phyloP scores from a whole-genome alignment of 371 early-diverging fungal species.

The Mucor velutinosus region DNA sequence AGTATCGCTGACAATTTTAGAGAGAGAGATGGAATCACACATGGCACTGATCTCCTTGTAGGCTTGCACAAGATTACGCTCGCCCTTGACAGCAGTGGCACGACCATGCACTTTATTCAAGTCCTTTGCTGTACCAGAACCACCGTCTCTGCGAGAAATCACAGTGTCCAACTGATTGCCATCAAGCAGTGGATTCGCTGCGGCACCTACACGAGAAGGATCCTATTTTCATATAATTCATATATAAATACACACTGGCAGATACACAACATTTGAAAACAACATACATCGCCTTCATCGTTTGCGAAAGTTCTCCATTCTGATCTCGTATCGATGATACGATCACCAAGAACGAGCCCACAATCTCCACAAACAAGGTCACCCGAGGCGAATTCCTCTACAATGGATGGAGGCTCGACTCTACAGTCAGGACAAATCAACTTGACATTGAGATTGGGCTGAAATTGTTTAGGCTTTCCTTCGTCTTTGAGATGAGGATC shows the following conservation, averaged over 20 bases:
- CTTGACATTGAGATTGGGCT: slow-evolving; percentile 64
- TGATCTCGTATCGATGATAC: slow-evolving; percentile 98
- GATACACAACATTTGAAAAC: slow-evolving; percentile 30
- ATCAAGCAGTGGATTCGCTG: slow-evolving; percentile 87
- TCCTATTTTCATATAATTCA: slow-evolving; percentile 55
- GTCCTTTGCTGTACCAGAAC: slow-evolving; percentile 72
- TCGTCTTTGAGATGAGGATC: slow-evolving; percentile 29
- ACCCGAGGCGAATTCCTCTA: slow-evolving; percentile 94
- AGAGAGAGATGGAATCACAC: slow-evolving; percentile 89
- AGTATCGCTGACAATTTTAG: slow-evolving; percentile 86
- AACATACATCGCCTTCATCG: slow-evolving; percentile 82
- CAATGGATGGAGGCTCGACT: slow-evolving; percentile 87
- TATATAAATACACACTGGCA: slow-evolving; percentile 1
- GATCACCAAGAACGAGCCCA: slow-evolving; percentile 94
- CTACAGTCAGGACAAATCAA: slow-evolving; percentile 85
- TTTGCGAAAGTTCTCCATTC: slow-evolving; percentile 99
- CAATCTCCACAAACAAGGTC: slow-evolving; percentile 97
- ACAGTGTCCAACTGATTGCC: slow-evolving; percentile 92
- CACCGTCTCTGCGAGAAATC: slow-evolving; percentile 84
- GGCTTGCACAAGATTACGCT: slow-evolving; percentile 84
- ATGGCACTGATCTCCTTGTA: slow-evolving; percentile 93
- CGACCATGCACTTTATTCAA: slow-evolving; percentile 79
- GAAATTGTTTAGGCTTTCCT: slow-evolving; percentile 31
- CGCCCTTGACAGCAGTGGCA: slow-evolving; percentile 74
- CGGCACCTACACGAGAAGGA: slow-evolving; percentile 98